Evolutionary conservation across 2,329 filamentous ascomycete genomes (phyloP).

Genomic region (Shiraia bambusicola): DNA sequence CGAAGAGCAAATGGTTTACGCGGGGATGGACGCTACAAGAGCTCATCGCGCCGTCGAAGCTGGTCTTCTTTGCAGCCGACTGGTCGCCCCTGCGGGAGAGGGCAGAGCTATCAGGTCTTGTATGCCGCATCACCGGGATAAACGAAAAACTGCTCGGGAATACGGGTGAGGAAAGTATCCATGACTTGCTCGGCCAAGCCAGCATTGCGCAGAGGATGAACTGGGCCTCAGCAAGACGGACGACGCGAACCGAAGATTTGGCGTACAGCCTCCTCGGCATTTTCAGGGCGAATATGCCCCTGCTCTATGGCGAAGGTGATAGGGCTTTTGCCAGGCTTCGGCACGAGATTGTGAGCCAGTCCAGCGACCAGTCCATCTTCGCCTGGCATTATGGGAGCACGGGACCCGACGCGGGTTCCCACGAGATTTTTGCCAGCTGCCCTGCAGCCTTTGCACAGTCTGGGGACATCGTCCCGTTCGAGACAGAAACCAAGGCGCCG

Average conservation of each 20-base stretch:
- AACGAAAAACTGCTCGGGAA: neutral
- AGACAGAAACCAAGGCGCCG: no score
- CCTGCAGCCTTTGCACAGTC: no score
- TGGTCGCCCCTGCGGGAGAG: conserved; percentile 13
- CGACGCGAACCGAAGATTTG: conserved; percentile 26
- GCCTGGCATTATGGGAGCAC: no score
- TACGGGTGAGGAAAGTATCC: neutral
- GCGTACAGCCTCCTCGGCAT: conserved; percentile 38
- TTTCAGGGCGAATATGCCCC: conserved; percentile 32
- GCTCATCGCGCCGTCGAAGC: conserved; percentile 9
- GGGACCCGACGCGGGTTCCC: no score
- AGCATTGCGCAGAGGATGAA: conserved; percentile 18
- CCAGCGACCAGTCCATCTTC: conserved; percentile 17
- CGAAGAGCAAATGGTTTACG: conserved; percentile 12
- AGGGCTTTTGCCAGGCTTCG: conserved; percentile 24
- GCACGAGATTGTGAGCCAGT: conserved; percentile 21
- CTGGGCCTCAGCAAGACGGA: conserved; percentile 14
- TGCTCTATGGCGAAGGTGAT: conserved; percentile 35
- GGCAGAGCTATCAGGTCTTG: neutral
- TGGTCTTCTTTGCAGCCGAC: conserved; percentile 10
- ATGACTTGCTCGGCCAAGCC: neutral
- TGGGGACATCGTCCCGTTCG: no score
- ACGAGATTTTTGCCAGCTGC: no score
- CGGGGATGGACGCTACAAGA: conserved; percentile 11
- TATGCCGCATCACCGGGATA: neutral